Evolutionary conservation across 2,329 filamentous ascomycete genomes (phyloP).

Genomic region (Aspergillus melleus): DNA sequence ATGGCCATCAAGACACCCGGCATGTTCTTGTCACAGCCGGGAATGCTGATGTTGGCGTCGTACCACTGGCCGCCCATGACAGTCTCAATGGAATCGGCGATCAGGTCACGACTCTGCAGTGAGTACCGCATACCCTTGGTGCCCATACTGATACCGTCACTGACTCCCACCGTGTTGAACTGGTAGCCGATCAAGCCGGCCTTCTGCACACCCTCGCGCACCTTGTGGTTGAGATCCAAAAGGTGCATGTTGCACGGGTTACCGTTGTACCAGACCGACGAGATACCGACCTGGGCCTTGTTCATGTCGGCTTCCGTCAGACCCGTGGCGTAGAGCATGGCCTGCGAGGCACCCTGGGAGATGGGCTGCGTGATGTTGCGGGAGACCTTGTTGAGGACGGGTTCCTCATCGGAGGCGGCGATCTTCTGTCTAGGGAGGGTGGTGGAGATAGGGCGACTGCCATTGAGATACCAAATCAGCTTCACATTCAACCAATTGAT

Average conservation of each 20-base stretch:
- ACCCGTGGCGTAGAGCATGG: slow-evolving; percentile 97
- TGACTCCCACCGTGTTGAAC: slow-evolving; percentile 99
- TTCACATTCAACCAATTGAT: neutral
- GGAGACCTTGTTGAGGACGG: slow-evolving; percentile 78
- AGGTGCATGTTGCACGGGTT: slow-evolving; percentile 99
- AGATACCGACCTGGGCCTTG: slow-evolving; percentile 97
- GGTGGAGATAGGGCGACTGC: slow-evolving; percentile 38
- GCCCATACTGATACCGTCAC: slow-evolving; percentile 97
- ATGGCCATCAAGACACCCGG: slow-evolving; percentile 89
- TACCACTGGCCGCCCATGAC: slow-evolving; percentile 99
- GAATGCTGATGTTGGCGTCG: slow-evolving; percentile 93
- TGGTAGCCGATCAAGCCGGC: slow-evolving; percentile 89
- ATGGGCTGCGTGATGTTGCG: slow-evolving; percentile 90
- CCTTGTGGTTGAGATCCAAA: slow-evolving; percentile 78
- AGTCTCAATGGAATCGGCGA: slow-evolving; percentile 97
- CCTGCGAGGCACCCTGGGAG: slow-evolving; percentile 96
- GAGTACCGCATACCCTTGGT: slow-evolving; percentile 96
- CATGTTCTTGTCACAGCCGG: slow-evolving; percentile 99
- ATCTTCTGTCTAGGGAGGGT: slow-evolving; percentile 48
- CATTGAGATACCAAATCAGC: neutral
- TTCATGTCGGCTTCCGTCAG: slow-evolving; percentile 82
- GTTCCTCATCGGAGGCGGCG: slow-evolving; percentile 47
- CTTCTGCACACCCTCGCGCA: slow-evolving; percentile 70
- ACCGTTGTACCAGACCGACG: slow-evolving; percentile 95
- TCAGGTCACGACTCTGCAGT: slow-evolving; percentile 91